These are phyloP conservation scores for Pseudozyma thailandica DNA, from an alignment of 1,284 basidiomycete species.

Conservation along the genomic window DNA sequence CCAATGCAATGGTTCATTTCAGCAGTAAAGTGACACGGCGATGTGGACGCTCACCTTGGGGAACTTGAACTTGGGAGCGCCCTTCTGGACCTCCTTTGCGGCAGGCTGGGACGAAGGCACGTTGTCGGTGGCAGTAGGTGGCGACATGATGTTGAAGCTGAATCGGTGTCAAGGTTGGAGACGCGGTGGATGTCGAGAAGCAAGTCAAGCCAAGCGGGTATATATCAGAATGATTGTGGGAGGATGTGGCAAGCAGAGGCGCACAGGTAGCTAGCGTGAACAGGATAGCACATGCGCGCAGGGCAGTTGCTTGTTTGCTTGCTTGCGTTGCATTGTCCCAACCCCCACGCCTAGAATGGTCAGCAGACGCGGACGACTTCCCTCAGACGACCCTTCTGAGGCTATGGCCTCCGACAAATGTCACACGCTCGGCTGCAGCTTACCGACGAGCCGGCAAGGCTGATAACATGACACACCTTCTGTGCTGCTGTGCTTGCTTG, in stretches of 20 bases:
- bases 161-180: background rate
- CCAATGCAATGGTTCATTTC: no score
- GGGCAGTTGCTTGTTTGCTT: no score
- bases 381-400: background rate
- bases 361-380: background rate
- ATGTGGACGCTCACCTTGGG: conserved; percentile 29
- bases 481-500: background rate
- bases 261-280: background rate
- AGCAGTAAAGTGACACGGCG: background rate
- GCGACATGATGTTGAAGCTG: conserved; percentile 25
- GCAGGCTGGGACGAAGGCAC: conserved; percentile 33
- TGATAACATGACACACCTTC: no score
- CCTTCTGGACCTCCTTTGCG: conserved; percentile 54
- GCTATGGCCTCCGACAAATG: background rate
- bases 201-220: no score
- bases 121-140: conserved; percentile 46
- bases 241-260: background rate
- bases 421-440: background rate
- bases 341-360: background rate
- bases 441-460: background rate
- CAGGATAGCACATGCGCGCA: no score
- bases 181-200: background rate
- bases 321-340: no score
- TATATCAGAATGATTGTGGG: background rate
- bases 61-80: conserved; percentile 53